Evolutionary conservation across 371 early-diverging fungal species (phyloP), one percentile per base, ranked within the genome.

Genomic region (Circinella umbellata): DNA sequence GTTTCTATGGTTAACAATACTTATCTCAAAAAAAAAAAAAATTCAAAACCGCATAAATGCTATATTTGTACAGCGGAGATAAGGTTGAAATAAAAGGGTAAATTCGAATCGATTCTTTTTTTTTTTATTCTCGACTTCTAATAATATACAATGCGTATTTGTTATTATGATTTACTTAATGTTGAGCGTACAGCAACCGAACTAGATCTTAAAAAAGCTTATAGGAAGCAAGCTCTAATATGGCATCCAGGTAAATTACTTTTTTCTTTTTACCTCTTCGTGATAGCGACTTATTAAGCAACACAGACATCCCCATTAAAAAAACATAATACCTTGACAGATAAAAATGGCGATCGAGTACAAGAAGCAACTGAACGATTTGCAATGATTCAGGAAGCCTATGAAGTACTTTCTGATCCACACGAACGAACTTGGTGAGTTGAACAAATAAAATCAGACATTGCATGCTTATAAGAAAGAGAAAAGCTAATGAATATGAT

Each of bases 111-210:
- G 27, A 0, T 27, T 27, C 27, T 42, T 42, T 42, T 42, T 42
- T 6, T 42, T 42, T 6, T 0, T 42, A 42, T 42, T 42, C 42
- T 42, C 42, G 11, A 42, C 42, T 11, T 42, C 11, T 42, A 42
- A 42, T 9, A 6, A 42, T 11, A 42, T 42, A 34, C 37, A 1
- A 89, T 88, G 87, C 84, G 89, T 68, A 89, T 86, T 18, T 96
- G 97, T 78, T 93, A 97, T 76, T 98, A 98, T 80, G 94, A 95
- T 70, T 76, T 97, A 55, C 92, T 99, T 11, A 93, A 90, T 27
- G 88, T 97, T 53, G 90, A 91, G 36, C 82, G 90, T 47, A 86
- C 76, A 60, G 94, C 95, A 17, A 83, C 88, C 10, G 83, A 82
- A 27, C 78, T 88, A 7, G 97, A 98, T n/a, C 87, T 98, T 54